Evolutionary conservation across 768 basidiomycete species (phyloP), one percentile per base, ranked within the genome.

Genomic region (Lentinula sp.): DNA sequence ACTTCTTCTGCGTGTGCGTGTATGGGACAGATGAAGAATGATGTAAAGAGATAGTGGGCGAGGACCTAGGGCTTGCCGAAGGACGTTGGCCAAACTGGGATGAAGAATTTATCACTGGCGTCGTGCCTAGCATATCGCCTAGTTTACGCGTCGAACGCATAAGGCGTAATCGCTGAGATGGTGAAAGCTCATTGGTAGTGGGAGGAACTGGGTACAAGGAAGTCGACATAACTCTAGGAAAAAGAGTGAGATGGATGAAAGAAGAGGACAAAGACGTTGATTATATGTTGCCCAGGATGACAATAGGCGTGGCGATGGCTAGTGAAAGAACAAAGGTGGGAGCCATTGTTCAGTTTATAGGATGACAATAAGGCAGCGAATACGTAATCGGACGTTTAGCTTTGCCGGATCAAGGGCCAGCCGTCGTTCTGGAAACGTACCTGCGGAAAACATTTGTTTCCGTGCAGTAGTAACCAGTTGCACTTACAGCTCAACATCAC

Each of bases 111-210:
- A 79, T 51, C 60, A 78, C 65, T 0, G 78, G 78, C 0, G 75
- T 75, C 6, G 74, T 68, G 1, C 86, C 85, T 4, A 87, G 72
- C 3, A 87, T 67, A 15, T 80, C 77, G 10, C 76, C 77, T 31
- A 88, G 77, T 69, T 86, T 87, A 63, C 78, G 76, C 10, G 83
- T 80, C 0, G 84, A 81, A 48, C 81, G 81, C 45, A 86, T 71
- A n/a, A 87, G 78, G 45, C 80, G 81, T 4, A 75, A 64, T 5
- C 84, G 81, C 16, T 56, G 55, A 56, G 55, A 40, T 23, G 23
- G 55, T 11, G 55, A 43, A 28, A 56, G 55, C 5, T 56, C 40
- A n/a, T 56, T 56, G 21, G 55, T 31, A 10, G 55, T 43, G 15
- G 55, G 23, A 16, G 55, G 40, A 31, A 51, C 3, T 16, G 50